Percentiles rank a stretch among this genome's conserved stretches.
Conservation (phyloP, 805 yeast genomes). For the Grigorovia yakushimaensis region DNA sequence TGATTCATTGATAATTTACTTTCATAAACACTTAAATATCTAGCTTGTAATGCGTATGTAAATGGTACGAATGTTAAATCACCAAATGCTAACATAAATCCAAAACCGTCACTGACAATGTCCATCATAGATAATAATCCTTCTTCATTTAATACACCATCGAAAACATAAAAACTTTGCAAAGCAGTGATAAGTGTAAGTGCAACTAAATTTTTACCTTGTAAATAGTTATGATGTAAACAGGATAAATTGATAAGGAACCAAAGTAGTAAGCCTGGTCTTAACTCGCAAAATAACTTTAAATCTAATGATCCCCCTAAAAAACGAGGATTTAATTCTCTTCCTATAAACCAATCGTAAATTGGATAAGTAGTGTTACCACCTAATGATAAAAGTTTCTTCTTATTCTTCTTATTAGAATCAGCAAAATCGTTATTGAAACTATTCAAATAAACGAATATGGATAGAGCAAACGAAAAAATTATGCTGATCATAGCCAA, state of each 20-base stretch:
- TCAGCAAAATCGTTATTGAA: slow-evolving; percentile 37
- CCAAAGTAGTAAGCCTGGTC: slow-evolving; percentile 93
- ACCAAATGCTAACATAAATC: slow-evolving; percentile 92
- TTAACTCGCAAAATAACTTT: slow-evolving; percentile 83
- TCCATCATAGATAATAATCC: slow-evolving; percentile 93
- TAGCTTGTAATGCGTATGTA: slow-evolving; percentile 76
- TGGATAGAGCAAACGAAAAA: slow-evolving; percentile 55
- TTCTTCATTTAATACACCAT: slow-evolving; percentile 85
- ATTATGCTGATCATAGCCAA: slow-evolving; percentile 53
- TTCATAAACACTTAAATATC: slow-evolving; percentile 63
- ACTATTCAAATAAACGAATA: slow-evolving; percentile 56
- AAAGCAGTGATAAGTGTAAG: slow-evolving; percentile 55
- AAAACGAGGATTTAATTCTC: slow-evolving; percentile 83
- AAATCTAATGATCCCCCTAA: slow-evolving; percentile 71
- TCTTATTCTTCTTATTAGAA: slow-evolving; percentile 35
- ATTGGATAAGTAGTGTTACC: slow-evolving; percentile 72
- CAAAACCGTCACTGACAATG: slow-evolving; percentile 92
- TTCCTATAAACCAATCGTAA: slow-evolving; percentile 95
- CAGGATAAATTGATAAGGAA: slow-evolving; percentile 65
- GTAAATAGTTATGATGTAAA: slow-evolving; percentile 68
- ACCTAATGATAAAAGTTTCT: slow-evolving; percentile 69
- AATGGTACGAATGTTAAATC: slow-evolving; percentile 90
- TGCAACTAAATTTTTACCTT: slow-evolving; percentile 60
- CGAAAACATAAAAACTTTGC: slow-evolving; percentile 78
- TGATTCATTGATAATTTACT: slow-evolving; percentile 27